Base-by-base conservation (phyloP, 2,329 filamentous ascomycete species). In the Ophiostoma fasciatum region DNA sequence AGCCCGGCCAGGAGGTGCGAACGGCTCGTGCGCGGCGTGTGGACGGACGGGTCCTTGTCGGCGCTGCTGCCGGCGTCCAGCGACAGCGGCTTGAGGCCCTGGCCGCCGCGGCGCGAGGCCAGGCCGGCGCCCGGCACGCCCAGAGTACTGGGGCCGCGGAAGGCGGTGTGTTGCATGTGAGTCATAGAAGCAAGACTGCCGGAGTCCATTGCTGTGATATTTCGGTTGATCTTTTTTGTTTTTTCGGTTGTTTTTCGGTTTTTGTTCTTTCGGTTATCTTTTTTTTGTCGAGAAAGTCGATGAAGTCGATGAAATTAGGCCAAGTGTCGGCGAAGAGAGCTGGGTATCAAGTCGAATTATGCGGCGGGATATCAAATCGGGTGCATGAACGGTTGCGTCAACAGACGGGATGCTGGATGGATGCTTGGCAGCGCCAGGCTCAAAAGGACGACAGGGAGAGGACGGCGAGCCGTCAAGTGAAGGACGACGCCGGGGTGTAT, bases 141-240 rank as follows among this genome's bases (percentile, higher is more conserved):
- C 49, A 94, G 68, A 49, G 74, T 78, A 58, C 72, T 72, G 54
- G 72, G 66, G 58, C 79, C 68, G 57, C 71, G 63, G 58, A 82
- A 82, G 59, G 78, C 72, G 68, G 78, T 8, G 9, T 23, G 22
- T 23, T 10, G 12, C 9, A 23, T 82, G 68, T 84, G 88, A 66
- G 84, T 82, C 88, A 96, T 96, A 73, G 92, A 85, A 90, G 85
- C 80, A 68, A 94, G 83, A 90, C 85, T 84, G 73, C 88, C 88
- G 74, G 88, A 78, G 88, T 94, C 81, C 79, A 92, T 78, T 49
- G 59, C 62, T 68, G 64, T 62, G 53, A 49, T 37, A 13, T 7
- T 23, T 17, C 11, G n/a, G 15, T 18, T 19, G n/a, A 4, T 15
- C 25, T n/a, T 26, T 7, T 20, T 20, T 14, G 21, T n/a, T 15